Percentiles rank a stretch among this genome's conserved stretches.
These are phyloP conservation scores for Solanum hybrid DNA, from an alignment of 305 asterid species.

Conservation along the genomic window DNA sequence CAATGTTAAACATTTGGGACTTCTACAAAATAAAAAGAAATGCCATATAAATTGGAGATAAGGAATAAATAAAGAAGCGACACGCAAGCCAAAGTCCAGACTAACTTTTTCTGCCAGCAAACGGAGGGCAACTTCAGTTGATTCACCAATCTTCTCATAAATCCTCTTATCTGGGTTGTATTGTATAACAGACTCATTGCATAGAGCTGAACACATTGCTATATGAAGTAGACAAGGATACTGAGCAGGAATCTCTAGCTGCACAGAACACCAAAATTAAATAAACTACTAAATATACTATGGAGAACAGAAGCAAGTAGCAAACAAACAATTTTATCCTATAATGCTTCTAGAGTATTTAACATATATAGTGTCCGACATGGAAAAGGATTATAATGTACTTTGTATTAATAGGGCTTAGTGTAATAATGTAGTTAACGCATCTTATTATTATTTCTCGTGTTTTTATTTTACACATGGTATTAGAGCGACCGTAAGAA, in stretches of 20 bases:
- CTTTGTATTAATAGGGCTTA: background rate
- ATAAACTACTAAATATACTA: background rate
- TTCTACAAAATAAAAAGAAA: background rate
- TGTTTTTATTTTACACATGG: background rate
- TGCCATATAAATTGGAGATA: background rate
- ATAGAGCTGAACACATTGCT: conserved; percentile 97
- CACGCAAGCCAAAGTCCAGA: conserved; percentile 11
- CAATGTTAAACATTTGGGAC: background rate
- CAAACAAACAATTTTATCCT: background rate
- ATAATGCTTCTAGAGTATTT: background rate
- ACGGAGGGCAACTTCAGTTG: conserved; percentile 99
- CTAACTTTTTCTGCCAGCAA: conserved; percentile 93
- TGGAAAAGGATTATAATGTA: background rate
- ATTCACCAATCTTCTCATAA: conserved; percentile 97
- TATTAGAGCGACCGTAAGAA: background rate
- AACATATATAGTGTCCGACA: background rate
- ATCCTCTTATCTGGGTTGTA: conserved; percentile 89
- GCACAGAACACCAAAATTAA: conserved; percentile 25
- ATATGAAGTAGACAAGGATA: conserved; percentile 88
- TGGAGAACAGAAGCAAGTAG: background rate
- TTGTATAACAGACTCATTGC: conserved; percentile 89
- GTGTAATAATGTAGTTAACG: background rate
- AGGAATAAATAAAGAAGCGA: background rate
- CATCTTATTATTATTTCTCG: background rate
- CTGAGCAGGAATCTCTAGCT: conserved; percentile 93